Conservation (phyloP, 2,329 filamentous ascomycete species). For the Scedosporium minutisporum region DNA sequence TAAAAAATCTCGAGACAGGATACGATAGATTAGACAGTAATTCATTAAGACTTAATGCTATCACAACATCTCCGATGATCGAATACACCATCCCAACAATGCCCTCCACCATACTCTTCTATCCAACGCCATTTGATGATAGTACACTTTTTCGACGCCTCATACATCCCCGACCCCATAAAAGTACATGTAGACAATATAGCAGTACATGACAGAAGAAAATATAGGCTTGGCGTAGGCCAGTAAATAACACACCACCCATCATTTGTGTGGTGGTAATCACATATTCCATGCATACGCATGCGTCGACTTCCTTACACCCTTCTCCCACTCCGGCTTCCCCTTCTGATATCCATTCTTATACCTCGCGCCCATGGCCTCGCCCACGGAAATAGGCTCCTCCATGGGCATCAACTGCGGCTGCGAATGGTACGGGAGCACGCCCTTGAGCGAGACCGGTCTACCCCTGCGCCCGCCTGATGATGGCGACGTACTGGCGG, state of each 20-base stretch:
- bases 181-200: background rate
- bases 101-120: background rate
- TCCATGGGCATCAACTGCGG: conserved; percentile 23
- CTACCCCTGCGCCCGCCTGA: conserved; percentile 7
- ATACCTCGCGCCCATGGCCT: conserved; percentile 18
- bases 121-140: background rate
- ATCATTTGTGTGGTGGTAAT: background rate
- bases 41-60: background rate
- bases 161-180: background rate
- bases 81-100: background rate
- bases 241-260: background rate
- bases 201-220: background rate
- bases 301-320: background rate
- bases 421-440: conserved; percentile 27
- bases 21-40: too few relatives aligned
- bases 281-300: conserved; percentile 5
- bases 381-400: conserved; percentile 25
- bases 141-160: background rate
- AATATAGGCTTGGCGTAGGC: background rate
- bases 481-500: background rate
- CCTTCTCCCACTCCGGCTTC: conserved; percentile 4
- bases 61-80: background rate
- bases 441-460: conserved; percentile 16
- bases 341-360: background rate
- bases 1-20: too few relatives aligned